phyloP scores from a whole-genome alignment of 495 filamentous ascomycete species.

The Acidomyces sp. region DNA sequence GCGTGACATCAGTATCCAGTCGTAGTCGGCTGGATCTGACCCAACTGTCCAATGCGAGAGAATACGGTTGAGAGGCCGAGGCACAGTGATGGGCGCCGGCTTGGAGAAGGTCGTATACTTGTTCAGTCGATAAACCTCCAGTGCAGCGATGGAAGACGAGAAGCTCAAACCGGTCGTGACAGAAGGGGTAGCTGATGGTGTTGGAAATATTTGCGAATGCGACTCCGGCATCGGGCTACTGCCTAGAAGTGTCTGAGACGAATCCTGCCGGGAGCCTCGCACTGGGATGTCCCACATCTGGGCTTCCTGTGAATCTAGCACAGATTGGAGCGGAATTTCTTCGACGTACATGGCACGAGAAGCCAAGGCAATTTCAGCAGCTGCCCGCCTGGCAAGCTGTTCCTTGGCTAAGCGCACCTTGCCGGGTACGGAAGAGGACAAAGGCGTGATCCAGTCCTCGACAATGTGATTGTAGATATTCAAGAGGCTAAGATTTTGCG shows the following conservation, averaged over 20 bases:
- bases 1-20: constrained; percentile 11
- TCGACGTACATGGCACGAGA: constrained; percentile 6
- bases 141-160: constrained; percentile 2
- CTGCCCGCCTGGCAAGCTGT: not conserved
- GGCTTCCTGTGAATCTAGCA: constrained; percentile 7
- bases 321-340: not conserved
- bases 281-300: constrained; percentile 9
- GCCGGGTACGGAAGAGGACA: not conserved
- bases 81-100: constrained; percentile 6
- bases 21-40: constrained; percentile 16
- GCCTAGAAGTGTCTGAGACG: not conserved
- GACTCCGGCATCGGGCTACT: constrained; percentile 1
- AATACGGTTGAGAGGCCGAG: constrained; percentile 6
- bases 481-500: not conserved
- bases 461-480: not conserved
- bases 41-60: constrained; percentile 17
- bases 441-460: constrained; percentile 3
- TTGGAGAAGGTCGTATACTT: constrained; percentile 13
- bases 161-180: constrained; percentile 8
- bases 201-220: constrained; percentile 4
- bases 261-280: not conserved
- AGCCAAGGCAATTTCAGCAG: constrained; percentile 4
- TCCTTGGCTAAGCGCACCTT: constrained; percentile 5
- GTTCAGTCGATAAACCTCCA: constrained; percentile 11
- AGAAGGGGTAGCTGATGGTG: constrained; percentile 18